A percentile compares a stretch with the other conserved stretches of the same genome.
phyloP scores from a whole-genome alignment of 306 rosid species.

The Dryas alaskensis region DNA sequence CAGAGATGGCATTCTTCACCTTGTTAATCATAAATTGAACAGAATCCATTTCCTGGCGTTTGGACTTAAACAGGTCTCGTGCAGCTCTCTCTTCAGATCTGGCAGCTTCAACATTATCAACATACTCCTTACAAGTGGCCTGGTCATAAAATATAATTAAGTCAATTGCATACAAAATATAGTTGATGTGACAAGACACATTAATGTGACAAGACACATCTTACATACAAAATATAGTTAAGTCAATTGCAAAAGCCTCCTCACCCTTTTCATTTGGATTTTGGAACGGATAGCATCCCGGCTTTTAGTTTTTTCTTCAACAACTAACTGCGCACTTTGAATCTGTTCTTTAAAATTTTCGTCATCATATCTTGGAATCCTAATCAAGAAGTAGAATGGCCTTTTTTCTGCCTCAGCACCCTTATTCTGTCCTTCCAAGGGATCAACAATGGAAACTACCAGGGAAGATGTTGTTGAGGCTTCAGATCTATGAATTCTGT shows the following conservation, averaged over 20 bases:
- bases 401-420: slow-evolving; percentile 53
- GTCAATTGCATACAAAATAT: slow-evolving; percentile 5
- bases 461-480: slow-evolving; percentile 30
- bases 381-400: slow-evolving; percentile 63
- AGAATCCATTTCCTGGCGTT: slow-evolving; percentile 71
- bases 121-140: slow-evolving; percentile 49
- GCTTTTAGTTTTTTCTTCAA: slow-evolving; percentile 56
- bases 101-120: slow-evolving; percentile 49
- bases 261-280: slow-evolving; percentile 54
- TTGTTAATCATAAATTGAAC: slow-evolving; percentile 52
- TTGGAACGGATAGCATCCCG: slow-evolving; percentile 57
- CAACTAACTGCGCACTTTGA: slow-evolving; percentile 40
- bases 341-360: slow-evolving; percentile 60
- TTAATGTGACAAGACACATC: slow-evolving; percentile 15
- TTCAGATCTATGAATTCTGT: slow-evolving; percentile 31
- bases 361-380: slow-evolving; percentile 63
- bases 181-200: slow-evolving; percentile 16
- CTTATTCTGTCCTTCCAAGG: slow-evolving; percentile 42
- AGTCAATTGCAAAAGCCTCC: slow-evolving; percentile 6
- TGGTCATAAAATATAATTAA: slow-evolving; percentile 30
- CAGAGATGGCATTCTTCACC: slow-evolving; percentile 63
- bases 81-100: slow-evolving; percentile 53
- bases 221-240: slow-evolving; percentile 9
- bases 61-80: slow-evolving; percentile 55
- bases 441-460: slow-evolving; percentile 35